A percentile compares a stretch with the other conserved stretches of the same genome.
These are phyloP conservation scores for Parascedosporium putredinis DNA, from an alignment of 2,329 filamentous ascomycete genomes.

Conservation along the genomic window DNA sequence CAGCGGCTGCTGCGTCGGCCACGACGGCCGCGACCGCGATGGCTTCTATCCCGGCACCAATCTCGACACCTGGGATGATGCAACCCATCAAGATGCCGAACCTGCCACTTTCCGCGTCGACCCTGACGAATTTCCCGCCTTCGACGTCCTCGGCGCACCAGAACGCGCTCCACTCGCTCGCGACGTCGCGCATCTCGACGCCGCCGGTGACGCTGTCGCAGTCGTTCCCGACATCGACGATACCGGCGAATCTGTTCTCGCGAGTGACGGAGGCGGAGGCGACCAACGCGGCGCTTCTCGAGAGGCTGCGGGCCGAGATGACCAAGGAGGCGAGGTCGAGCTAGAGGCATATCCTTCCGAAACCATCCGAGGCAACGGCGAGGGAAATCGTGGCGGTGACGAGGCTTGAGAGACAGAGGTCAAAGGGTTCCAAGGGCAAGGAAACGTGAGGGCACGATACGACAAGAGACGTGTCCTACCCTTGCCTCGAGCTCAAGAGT, in stretches of 20 bases:
- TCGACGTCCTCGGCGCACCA: neutral
- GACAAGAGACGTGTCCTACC: too few relatives aligned
- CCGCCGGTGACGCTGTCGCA: conserved; percentile 4
- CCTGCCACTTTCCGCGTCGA: neutral
- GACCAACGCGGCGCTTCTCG: conserved; percentile 3
- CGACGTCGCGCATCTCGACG: neutral
- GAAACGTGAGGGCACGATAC: neutral
- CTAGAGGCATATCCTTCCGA: neutral
- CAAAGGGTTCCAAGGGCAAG: neutral
- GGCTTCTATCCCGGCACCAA: neutral
- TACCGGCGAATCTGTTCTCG: conserved; percentile 7
- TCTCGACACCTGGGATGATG: neutral
- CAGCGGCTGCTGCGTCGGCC: neutral
- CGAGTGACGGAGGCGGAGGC: conserved; percentile 7
- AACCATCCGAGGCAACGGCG: neutral
- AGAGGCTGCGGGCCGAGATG: conserved; percentile 6
- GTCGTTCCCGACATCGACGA: conserved; percentile 3
- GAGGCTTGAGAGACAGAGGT: neutral
- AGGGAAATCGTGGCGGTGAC: neutral
- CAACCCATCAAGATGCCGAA: neutral
- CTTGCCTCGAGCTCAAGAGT: too few relatives aligned
- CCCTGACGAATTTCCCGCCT: neutral
- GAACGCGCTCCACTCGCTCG: neutral
- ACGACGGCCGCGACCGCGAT: neutral
- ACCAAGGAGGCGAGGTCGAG: conserved; percentile 2